These are phyloP conservation scores for Phanerodontia chrysosporium DNA, from an alignment of 768 basidiomycete species.

Conservation along the genomic window DNA sequence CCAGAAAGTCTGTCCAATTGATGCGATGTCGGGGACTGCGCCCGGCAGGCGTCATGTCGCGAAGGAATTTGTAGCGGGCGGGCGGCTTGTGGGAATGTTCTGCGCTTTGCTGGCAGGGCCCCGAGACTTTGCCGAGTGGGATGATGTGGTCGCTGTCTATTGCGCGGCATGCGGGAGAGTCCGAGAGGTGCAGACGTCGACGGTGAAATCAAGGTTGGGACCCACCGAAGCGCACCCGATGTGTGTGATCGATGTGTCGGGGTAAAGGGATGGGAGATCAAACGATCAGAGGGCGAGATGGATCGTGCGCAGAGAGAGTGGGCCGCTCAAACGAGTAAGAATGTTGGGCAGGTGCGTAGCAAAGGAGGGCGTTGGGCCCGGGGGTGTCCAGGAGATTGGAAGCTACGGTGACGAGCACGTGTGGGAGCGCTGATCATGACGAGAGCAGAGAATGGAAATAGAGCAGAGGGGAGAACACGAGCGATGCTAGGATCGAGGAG, in stretches of 20 bases:
- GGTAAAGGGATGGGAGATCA: too few relatives aligned
- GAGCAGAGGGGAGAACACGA: neutral
- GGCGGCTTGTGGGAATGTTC: too few relatives aligned
- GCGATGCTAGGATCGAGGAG: neutral
- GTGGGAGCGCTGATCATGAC: slow-evolving; percentile 5
- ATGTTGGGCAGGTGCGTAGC: neutral
- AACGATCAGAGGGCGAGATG: neutral
- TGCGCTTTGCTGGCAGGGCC: neutral
- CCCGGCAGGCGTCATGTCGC: too few relatives aligned
- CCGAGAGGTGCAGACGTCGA: neutral
- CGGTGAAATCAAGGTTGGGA: neutral
- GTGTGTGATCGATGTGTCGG: too few relatives aligned
- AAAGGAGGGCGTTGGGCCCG: neutral
- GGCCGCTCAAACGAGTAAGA: neutral
- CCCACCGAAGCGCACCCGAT: neutral
- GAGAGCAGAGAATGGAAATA: neutral
- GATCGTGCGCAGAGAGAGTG: neutral
- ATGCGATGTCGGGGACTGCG: too few relatives aligned
- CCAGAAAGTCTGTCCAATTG: too few relatives aligned
- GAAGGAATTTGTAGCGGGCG: too few relatives aligned
- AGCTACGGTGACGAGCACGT: neutral
- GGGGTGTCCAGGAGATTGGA: neutral
- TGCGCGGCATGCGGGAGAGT: neutral
- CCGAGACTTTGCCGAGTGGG: neutral
- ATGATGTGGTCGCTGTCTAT: neutral